Evolutionary conservation across 139 green algal species (phyloP).

Genomic region (Coelastrella sp.): DNA sequence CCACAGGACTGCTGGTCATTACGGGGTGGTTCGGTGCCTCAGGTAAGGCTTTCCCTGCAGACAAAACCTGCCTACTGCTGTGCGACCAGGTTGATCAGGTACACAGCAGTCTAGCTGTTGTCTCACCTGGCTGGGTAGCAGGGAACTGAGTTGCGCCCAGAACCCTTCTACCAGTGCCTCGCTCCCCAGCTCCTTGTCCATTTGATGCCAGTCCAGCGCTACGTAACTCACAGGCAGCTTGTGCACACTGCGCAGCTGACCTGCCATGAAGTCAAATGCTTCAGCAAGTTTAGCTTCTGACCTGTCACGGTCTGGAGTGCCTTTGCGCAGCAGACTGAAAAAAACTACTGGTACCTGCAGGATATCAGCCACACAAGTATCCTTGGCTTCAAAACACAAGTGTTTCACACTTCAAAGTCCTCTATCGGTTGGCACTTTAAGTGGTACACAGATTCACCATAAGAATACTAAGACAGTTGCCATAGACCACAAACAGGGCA

Average conservation of each 20-base stretch:
- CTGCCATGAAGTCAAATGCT: conserved; percentile 68
- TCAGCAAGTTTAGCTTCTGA: conserved; percentile 71
- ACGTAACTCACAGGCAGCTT: conserved; percentile 47
- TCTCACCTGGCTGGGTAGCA: conserved; percentile 29
- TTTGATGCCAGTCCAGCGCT: conserved; percentile 94
- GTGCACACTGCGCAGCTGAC: conserved; percentile 64
- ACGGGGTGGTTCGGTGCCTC: too few species aligned
- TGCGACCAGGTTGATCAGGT: too few species aligned
- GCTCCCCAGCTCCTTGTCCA: conserved; percentile 89
- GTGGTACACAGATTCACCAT: neutral
- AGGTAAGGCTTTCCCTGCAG: neutral
- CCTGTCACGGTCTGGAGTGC: conserved; percentile 67
- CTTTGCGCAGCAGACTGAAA: conserved; percentile 95
- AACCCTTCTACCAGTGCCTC: conserved; percentile 89
- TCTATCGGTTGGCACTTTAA: too few species aligned
- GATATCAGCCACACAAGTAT: neutral
- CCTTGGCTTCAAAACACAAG: neutral
- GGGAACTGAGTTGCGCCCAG: conserved; percentile 80
- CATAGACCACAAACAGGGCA: too few species aligned
- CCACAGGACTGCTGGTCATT: too few species aligned
- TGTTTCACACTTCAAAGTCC: too few species aligned
- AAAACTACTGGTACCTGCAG: conserved; percentile 83
- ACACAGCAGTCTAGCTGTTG: neutral
- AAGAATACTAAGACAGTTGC: neutral
- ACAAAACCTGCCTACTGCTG: too few species aligned